These are phyloP conservation scores for Mycena leptocephala DNA, from an alignment of 768 basidiomycete species.

Conservation along the genomic window DNA sequence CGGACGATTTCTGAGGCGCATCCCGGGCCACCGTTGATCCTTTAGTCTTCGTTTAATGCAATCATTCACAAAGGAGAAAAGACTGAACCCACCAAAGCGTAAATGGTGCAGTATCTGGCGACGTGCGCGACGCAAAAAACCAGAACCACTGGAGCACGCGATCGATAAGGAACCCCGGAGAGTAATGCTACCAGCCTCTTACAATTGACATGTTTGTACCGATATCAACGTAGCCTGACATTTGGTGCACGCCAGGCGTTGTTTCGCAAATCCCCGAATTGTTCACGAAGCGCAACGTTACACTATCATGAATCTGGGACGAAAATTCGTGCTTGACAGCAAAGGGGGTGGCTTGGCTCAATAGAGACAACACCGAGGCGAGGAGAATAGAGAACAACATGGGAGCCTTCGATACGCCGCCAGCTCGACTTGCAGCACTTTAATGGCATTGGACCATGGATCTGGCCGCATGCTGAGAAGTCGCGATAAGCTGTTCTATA, in stretches of 20 bases:
- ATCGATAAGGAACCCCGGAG: not conserved
- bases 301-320: slow-evolving; percentile 28
- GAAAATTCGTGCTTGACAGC: slow-evolving; percentile 28
- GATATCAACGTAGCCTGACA: slow-evolving; percentile 68
- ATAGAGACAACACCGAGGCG: slow-evolving; percentile 3
- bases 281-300: slow-evolving; percentile 47
- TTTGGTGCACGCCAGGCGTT: slow-evolving; percentile 63
- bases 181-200: not conserved
- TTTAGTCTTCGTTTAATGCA: not conserved
- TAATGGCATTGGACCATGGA: not conserved
- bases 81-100: slow-evolving; percentile 68
- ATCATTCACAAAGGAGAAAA: not conserved
- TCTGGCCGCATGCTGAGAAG: not conserved
- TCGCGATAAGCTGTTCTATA: not conserved
- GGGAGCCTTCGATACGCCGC: not conserved
- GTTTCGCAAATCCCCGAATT: slow-evolving; percentile 72
- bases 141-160: slow-evolving; percentile 73
- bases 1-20: slow-evolving; percentile 73
- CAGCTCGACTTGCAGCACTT: not conserved
- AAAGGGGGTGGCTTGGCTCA: not conserved
- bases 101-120: slow-evolving; percentile 75
- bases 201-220: slow-evolving; percentile 69
- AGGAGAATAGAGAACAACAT: slow-evolving; percentile 29
- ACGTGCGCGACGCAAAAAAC: slow-evolving; percentile 78
- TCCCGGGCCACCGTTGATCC: slow-evolving; percentile 69